Evolutionary conservation across 1,284 basidiomycete species (phyloP).

Genomic region (Ustilago crameri): DNA sequence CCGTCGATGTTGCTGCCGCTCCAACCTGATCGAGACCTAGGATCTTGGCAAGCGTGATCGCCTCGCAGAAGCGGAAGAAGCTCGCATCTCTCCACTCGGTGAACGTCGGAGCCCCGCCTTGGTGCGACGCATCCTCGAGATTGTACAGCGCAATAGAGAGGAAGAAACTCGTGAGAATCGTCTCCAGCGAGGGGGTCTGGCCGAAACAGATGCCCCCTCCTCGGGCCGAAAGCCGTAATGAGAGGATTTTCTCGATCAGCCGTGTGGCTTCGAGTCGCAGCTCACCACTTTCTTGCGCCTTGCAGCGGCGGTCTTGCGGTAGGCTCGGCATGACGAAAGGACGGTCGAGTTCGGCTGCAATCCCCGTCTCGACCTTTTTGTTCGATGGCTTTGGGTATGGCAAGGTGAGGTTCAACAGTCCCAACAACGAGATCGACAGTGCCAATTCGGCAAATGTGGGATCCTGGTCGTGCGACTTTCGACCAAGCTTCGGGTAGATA

Average conservation of each 20-base stretch:
- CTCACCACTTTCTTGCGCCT: neutral
- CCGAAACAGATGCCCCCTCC: conserved; percentile 38
- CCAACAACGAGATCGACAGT: conserved; percentile 50
- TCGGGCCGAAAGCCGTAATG: conserved; percentile 12
- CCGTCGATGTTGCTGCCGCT: neutral
- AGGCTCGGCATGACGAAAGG: conserved; percentile 23
- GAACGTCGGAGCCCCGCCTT: conserved; percentile 11
- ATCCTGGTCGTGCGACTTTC: conserved; percentile 46
- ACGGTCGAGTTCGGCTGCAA: conserved; percentile 3
- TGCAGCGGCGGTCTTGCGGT: conserved; percentile 7
- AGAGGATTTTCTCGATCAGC: conserved; percentile 24
- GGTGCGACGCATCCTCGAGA: conserved; percentile 18
- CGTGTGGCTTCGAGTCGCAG: conserved; percentile 1
- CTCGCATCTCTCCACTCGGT: conserved; percentile 34
- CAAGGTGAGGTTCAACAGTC: conserved; percentile 24
- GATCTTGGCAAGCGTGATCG: conserved; percentile 53
- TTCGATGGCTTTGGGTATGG: neutral
- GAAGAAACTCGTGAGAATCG: conserved; percentile 43
- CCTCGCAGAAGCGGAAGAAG: conserved; percentile 48
- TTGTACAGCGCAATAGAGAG: conserved; percentile 43
- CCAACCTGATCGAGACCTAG: conserved; percentile 34
- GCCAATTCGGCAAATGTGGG: conserved; percentile 50
- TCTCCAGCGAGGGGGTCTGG: conserved; percentile 33
- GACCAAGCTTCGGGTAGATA: conserved; percentile 48
- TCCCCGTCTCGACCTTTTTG: neutral